Evolutionary conservation across 2,329 filamentous ascomycete genomes (phyloP), one percentile per base, ranked within the genome.

Genomic region (Fusarium sp.): DNA sequence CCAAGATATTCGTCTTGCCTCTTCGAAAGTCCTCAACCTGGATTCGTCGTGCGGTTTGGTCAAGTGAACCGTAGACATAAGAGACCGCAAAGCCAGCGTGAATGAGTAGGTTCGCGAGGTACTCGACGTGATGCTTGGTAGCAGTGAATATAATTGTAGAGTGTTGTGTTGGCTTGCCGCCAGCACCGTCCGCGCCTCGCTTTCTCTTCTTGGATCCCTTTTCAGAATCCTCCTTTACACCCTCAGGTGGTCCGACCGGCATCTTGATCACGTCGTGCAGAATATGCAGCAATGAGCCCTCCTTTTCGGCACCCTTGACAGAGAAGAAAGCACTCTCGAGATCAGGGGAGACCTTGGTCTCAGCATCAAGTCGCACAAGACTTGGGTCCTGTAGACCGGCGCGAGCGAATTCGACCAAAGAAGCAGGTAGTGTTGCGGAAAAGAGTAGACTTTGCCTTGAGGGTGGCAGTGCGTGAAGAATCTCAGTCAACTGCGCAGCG

Each of bases 91-190:
- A 99, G 2, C 93, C 94, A 13, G 91, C 88, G 48, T 89, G 81
- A 25, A 85, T 84, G n/a, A 99, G 82, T n/a, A 99, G 78, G 39
- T 86, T 85, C 35, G 91, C 87, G 5, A 99, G 79, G 72, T 98
- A 99, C 70, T 99, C 96, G 48, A 99, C 95, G 72, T 97, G 93
- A 77, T 99, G 95, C 74, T 99, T 98, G 0, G 95, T 98, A 2
- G 94, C 91, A 1, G 92, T 88, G 72, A 99, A 99, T 5, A 99
- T 82, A 68, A 99, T 97, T 0, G 96, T 99, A 0, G 95, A 97
- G 74, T 97, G 89, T 57, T 91, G 85, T 1, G 93, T 95, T 2
- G 93, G 92, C 51, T 90, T 91, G 32, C 83, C 83, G 3, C 82
- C 77, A 10, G 79, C 73, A 58, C 85, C 82, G 6, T 81, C 79